phyloP scores from a whole-genome alignment of 2,329 filamentous ascomycete genomes.

The Botryosphaeria dothidea region DNA sequence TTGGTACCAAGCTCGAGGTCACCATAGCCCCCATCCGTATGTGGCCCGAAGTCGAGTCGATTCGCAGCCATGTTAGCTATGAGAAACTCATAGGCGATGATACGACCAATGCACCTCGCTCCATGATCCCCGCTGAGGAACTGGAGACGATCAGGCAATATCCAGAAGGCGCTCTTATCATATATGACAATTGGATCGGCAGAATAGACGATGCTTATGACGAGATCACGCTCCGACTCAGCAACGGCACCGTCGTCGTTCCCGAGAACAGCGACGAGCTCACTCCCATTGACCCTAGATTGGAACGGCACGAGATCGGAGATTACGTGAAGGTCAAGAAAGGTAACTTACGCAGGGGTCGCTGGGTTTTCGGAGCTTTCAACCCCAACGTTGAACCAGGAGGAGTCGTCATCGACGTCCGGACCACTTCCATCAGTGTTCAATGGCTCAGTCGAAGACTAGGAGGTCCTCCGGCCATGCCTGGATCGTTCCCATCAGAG shows the following conservation, averaged over 20 bases:
- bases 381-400: conserved; percentile 50
- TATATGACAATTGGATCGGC: conserved; percentile 59
- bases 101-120: conserved; percentile 26
- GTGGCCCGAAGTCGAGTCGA: conserved; percentile 16
- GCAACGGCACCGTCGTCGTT: conserved; percentile 56
- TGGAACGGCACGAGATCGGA: conserved; percentile 45
- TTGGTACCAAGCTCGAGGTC: conserved; percentile 50
- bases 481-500: conserved; percentile 24
- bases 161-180: conserved; percentile 52
- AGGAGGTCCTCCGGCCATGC: conserved; percentile 25
- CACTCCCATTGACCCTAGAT: conserved; percentile 34
- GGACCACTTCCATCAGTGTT: conserved; percentile 48
- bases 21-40: conserved; percentile 40
- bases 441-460: conserved; percentile 55
- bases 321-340: conserved; percentile 55
- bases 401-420: conserved; percentile 55
- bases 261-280: conserved; percentile 49
- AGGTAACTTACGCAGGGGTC: conserved; percentile 51
- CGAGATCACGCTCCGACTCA: conserved; percentile 52
- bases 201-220: conserved; percentile 52
- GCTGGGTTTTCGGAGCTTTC: conserved; percentile 56
- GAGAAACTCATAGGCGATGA: conserved; percentile 22
- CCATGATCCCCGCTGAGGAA: conserved; percentile 46
- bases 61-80: conserved; percentile 26
- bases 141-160: conserved; percentile 48